Evolutionary conservation across 1,139 yeast genomes (phyloP).

Genomic region (Geotrichum australiense): DNA sequence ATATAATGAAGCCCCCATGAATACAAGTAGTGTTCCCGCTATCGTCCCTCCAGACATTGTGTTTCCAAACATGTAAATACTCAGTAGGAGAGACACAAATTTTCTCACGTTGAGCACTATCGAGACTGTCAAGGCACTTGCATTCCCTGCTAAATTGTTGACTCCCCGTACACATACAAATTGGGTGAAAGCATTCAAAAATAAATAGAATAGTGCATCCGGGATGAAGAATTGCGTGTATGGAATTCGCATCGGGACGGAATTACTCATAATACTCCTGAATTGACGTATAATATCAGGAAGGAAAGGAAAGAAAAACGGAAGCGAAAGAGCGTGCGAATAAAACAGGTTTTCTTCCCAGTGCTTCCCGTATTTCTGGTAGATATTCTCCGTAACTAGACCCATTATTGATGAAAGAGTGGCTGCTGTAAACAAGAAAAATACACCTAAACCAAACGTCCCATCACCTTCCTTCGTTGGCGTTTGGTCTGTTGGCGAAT

Average conservation of each 20-base stretch:
- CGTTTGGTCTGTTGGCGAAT: constrained; percentile 13
- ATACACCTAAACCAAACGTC: constrained; percentile 40
- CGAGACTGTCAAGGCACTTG: constrained; percentile 55
- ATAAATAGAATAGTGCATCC: constrained; percentile 20
- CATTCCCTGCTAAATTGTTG: constrained; percentile 49
- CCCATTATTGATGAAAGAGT: constrained; percentile 50
- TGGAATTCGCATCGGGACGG: constrained; percentile 2
- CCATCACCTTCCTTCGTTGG: constrained; percentile 5
- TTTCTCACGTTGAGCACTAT: constrained; percentile 55
- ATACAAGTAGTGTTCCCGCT: constrained; percentile 47
- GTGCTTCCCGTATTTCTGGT: constrained; percentile 43
- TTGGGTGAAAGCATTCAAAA: constrained; percentile 52
- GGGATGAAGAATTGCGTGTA: constrained; percentile 2
- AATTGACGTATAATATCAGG: constrained; percentile 26
- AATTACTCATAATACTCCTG: constrained; percentile 8
- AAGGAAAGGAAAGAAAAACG: constrained; percentile 42
- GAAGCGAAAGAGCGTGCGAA: constrained; percentile 50
- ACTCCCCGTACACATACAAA: constrained; percentile 62
- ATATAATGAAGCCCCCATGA: constrained; percentile 50
- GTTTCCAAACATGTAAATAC: constrained; percentile 46
- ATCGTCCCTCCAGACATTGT: constrained; percentile 35
- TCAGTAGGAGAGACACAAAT: constrained; percentile 50
- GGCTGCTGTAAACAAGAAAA: constrained; percentile 42
- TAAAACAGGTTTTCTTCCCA: constrained; percentile 65
- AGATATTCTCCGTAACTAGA: constrained; percentile 48